phyloP scores from a whole-genome alignment of 1,284 basidiomycete genomes.

The Anthracocystis setariae region DNA sequence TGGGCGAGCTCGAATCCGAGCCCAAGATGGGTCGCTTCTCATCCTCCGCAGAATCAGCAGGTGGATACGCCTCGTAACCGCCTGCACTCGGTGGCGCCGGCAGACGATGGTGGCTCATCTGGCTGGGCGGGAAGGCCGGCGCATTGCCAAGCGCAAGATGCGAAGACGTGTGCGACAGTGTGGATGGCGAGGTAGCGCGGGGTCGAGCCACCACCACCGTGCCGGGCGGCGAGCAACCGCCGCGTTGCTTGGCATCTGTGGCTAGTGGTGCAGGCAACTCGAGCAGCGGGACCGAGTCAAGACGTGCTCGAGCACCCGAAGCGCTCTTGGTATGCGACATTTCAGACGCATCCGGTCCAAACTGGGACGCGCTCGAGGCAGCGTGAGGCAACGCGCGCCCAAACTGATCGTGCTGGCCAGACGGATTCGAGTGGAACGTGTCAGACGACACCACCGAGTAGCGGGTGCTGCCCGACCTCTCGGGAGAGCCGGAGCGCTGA shows the following conservation, averaged over 20 bases:
- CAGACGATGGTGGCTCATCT: conserved; percentile 13
- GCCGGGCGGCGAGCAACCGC: conserved; percentile 33
- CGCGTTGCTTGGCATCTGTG: conserved; percentile 53
- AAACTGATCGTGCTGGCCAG: conserved; percentile 44
- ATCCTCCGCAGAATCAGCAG: conserved; percentile 42
- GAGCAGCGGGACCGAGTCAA: conserved; percentile 64
- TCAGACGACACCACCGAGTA: conserved; percentile 59
- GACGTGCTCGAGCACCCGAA: conserved; percentile 53
- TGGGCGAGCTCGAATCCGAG: conserved; percentile 52
- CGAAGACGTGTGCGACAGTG: conserved; percentile 39
- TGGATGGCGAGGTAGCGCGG: conserved; percentile 45
- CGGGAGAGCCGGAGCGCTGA: conserved; percentile 55
- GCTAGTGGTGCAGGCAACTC: conserved; percentile 67
- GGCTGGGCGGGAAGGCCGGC: conserved; percentile 18
- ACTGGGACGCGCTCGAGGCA: conserved; percentile 23
- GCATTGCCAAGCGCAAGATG: conserved; percentile 29
- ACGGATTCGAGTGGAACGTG: conserved; percentile 57
- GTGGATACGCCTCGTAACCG: conserved; percentile 47
- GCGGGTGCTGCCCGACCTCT: conserved; percentile 58
- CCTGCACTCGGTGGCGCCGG: conserved; percentile 19
- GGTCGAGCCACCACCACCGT: conserved; percentile 49
- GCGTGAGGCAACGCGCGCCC: conserved; percentile 41
- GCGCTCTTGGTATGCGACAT: conserved; percentile 53
- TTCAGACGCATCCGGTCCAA: conserved; percentile 42
- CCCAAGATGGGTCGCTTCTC: conserved; percentile 60